phyloP scores from a whole-genome alignment of 2,329 filamentous ascomycete species.

The Aspergillus jensenii region DNA sequence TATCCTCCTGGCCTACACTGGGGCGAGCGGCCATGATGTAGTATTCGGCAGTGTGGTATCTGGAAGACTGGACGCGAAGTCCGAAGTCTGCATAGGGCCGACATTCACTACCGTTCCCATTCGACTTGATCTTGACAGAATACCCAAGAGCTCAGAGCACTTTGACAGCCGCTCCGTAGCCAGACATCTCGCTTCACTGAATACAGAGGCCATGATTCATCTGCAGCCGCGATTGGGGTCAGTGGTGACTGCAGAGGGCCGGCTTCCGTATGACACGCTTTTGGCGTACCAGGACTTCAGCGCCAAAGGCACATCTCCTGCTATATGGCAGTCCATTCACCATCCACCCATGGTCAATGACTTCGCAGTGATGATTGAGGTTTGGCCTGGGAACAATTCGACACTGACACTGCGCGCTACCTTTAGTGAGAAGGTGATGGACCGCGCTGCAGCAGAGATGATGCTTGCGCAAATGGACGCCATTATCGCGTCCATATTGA shows the following conservation, averaged over 20 bases:
- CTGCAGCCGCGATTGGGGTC: slow-evolving; percentile 27
- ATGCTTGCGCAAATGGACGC: slow-evolving; percentile 29
- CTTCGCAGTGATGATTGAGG: slow-evolving; percentile 33
- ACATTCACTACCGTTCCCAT: slow-evolving; percentile 37
- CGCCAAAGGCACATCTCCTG: slow-evolving; percentile 13
- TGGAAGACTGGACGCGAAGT: slow-evolving; percentile 25
- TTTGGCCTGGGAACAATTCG: slow-evolving; percentile 25
- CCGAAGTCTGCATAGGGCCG: slow-evolving; percentile 30
- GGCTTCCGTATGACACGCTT: slow-evolving; percentile 37
- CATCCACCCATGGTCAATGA: slow-evolving; percentile 32
- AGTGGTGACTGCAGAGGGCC: slow-evolving; percentile 20
- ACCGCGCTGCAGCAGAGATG: slow-evolving; percentile 20
- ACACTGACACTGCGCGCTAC: slow-evolving; percentile 28
- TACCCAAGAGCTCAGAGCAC: slow-evolving; percentile 10
- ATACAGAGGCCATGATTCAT: slow-evolving; percentile 21
- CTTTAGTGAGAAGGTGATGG: slow-evolving; percentile 24
- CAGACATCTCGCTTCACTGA: slow-evolving; percentile 25
- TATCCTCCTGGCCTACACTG: slow-evolving; percentile 32
- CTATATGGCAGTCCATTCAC: slow-evolving; percentile 20
- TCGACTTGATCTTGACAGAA: slow-evolving; percentile 22
- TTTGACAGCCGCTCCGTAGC: slow-evolving; percentile 24
- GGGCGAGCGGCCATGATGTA: slow-evolving; percentile 34
- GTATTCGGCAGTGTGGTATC: slow-evolving; percentile 37
- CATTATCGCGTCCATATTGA: slow-evolving; percentile 26
- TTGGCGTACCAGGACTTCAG: slow-evolving; percentile 36